Conservation (phyloP, 2,329 filamentous ascomycete species). For the Aspergillus spinulosporus region DNA sequence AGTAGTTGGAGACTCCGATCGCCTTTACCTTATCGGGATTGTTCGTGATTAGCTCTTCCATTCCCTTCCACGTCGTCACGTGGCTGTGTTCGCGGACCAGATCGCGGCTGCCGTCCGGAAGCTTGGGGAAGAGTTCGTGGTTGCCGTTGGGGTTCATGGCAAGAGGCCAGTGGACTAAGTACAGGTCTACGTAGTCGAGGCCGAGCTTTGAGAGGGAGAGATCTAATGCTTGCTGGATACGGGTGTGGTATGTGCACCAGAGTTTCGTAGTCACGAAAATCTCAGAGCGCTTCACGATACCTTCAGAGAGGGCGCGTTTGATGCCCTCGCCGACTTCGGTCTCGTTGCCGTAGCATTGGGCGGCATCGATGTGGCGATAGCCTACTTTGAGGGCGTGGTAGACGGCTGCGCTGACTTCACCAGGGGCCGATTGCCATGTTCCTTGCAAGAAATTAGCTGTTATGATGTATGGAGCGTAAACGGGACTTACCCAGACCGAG, state of each 20-base stretch:
- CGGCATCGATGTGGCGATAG: constrained; percentile 45
- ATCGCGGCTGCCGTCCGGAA: constrained; percentile 71
- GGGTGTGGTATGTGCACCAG: constrained; percentile 76
- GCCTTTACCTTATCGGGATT: constrained; percentile 55
- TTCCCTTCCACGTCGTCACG: constrained; percentile 72
- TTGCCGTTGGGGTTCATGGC: constrained; percentile 65
- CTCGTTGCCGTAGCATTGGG: constrained; percentile 58
- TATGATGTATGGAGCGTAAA: neutral
- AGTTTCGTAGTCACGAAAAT: constrained; percentile 84
- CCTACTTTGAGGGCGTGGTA: constrained; percentile 54
- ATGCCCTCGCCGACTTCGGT: constrained; percentile 78
- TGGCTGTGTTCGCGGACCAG: constrained; percentile 69
- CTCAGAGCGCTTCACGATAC: constrained; percentile 71
- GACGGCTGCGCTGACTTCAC: constrained; percentile 61
- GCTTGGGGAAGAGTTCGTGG: constrained; percentile 65
- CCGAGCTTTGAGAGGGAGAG: constrained; percentile 72
- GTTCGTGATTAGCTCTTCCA: constrained; percentile 56
- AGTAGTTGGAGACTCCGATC: constrained; percentile 63
- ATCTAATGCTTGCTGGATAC: constrained; percentile 68
- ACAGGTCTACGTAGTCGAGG: constrained; percentile 79
- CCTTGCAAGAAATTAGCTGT: constrained; percentile 34
- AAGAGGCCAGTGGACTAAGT: constrained; percentile 80
- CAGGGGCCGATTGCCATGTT: constrained; percentile 64
- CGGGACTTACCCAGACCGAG: constrained; percentile 57
- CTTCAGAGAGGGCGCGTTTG: constrained; percentile 67